Conservation (phyloP, 306 rosid genomes). For the Prosopis cineraria region DNA sequence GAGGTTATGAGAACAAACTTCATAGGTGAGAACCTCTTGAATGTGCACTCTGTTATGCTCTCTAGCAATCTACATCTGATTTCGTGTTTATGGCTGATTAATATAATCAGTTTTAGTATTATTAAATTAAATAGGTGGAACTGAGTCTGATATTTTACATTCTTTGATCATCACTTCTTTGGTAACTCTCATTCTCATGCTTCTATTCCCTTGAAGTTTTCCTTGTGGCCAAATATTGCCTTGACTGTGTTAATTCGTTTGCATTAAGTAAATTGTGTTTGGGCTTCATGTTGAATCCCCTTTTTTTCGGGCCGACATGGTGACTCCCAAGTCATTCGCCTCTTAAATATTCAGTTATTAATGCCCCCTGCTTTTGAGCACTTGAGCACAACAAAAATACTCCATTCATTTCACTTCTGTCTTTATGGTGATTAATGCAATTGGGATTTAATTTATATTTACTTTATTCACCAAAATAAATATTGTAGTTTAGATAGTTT, state of each 20-base stretch:
- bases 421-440: slow-evolving; percentile 13
- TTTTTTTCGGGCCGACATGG: not conserved
- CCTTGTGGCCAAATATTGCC: not conserved
- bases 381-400: not conserved
- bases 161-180: not conserved
- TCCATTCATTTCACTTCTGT: not conserved
- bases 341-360: not conserved
- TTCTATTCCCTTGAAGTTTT: not conserved
- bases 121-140: not conserved
- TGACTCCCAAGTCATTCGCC: not conserved
- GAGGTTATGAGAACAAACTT: slow-evolving; percentile 64
- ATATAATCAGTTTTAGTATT: not conserved
- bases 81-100: not conserved
- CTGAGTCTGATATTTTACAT: not conserved
- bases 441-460: not conserved
- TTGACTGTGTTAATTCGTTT: not conserved
- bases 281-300: not conserved
- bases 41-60: not conserved
- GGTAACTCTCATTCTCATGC: slow-evolving; percentile 15
- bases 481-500: not conserved
- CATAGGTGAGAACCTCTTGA: slow-evolving; percentile 58
- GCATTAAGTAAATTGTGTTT: not conserved
- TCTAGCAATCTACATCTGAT: not conserved
- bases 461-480: not conserved
- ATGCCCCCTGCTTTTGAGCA: not conserved